Evolutionary conservation across 2,329 filamentous ascomycete genomes (phyloP).

Genomic region (Ilyonectria robusta): DNA sequence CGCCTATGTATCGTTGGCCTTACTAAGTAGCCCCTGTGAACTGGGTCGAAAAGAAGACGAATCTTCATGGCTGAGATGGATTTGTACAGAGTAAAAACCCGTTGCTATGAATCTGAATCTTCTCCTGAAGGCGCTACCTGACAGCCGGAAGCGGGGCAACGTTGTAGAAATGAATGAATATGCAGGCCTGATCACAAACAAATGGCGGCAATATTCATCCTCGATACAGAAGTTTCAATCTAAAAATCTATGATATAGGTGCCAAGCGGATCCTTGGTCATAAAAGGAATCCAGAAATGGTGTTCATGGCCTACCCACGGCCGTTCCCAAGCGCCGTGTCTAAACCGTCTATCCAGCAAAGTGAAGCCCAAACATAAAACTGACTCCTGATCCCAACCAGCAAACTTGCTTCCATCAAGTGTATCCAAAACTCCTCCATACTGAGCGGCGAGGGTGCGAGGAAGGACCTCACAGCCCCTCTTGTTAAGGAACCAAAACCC

Average conservation of each 20-base stretch:
- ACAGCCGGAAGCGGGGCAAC: too few relatives aligned
- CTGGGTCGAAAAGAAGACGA: too few relatives aligned
- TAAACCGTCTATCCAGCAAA: neutral
- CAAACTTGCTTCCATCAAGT: neutral
- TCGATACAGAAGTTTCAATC: too few relatives aligned
- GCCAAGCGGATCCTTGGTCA: neutral
- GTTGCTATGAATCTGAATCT: too few relatives aligned
- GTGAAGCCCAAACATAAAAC: neutral
- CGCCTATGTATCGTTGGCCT: too few relatives aligned
- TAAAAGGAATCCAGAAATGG: neutral
- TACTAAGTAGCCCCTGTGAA: too few relatives aligned
- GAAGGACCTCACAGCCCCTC: neutral
- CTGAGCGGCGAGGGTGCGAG: neutral
- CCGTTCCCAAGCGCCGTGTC: neutral
- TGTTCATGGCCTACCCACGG: neutral
- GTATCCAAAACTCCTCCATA: neutral
- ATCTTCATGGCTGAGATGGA: too few relatives aligned
- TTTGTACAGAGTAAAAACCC: too few relatives aligned
- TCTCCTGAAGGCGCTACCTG: too few relatives aligned
- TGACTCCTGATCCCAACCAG: conserved; percentile 1
- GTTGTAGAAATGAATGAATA: too few relatives aligned
- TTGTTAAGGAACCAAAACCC: neutral
- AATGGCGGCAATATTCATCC: too few relatives aligned
- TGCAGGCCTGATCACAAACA: too few relatives aligned
- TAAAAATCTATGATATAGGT: neutral